Evolutionary conservation across 1,139 yeast genomes (phyloP).

Genomic region (Waltiozyma sp.): DNA sequence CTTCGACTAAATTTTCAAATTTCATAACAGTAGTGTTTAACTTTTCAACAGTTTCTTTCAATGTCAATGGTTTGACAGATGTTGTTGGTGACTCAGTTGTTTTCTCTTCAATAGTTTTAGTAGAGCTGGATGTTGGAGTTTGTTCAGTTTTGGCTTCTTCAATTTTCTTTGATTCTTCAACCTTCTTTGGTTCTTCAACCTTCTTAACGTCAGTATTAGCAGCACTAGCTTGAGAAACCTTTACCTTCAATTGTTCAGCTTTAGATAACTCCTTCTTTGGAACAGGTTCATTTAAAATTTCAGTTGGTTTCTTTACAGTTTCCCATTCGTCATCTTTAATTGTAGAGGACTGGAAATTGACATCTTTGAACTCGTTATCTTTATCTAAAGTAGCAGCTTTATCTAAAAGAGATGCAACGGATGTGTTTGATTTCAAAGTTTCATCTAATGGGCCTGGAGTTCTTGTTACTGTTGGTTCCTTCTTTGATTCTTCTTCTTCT

Average conservation of each 20-base stretch:
- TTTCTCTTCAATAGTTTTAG: not conserved
- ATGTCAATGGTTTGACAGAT: conserved; percentile 35
- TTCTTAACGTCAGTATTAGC: no score
- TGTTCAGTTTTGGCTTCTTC: conserved; percentile 7
- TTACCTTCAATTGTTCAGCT: not conserved
- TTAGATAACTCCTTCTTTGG: conserved; percentile 1
- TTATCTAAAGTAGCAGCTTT: conserved; percentile 38
- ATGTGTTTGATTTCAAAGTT: conserved; percentile 1
- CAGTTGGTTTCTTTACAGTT: conserved; percentile 9
- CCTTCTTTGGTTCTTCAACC: conserved; percentile 2
- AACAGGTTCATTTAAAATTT: conserved; percentile 2
- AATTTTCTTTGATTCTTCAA: conserved; percentile 9
- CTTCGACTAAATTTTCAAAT: conserved; percentile 43
- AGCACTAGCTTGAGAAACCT: conserved; percentile 1
- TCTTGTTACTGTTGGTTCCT: conserved; percentile 7
- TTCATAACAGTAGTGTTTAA: conserved; percentile 44
- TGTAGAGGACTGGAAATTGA: conserved; percentile 23
- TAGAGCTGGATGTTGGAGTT: not conserved
- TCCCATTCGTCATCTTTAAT: conserved; percentile 22
- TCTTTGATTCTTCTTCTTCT: conserved; percentile 13
- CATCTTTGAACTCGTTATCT: conserved; percentile 24
- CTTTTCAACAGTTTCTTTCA: conserved; percentile 60
- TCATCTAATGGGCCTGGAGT: conserved; percentile 7
- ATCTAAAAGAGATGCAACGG: conserved; percentile 35
- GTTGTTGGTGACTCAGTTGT: conserved; percentile 6